A percentile compares a stretch with the other conserved stretches of the same genome.
These are phyloP conservation scores for Pseudohalonectria lignicola DNA, from an alignment of 2,329 filamentous ascomycete genomes.

Conservation along the genomic window DNA sequence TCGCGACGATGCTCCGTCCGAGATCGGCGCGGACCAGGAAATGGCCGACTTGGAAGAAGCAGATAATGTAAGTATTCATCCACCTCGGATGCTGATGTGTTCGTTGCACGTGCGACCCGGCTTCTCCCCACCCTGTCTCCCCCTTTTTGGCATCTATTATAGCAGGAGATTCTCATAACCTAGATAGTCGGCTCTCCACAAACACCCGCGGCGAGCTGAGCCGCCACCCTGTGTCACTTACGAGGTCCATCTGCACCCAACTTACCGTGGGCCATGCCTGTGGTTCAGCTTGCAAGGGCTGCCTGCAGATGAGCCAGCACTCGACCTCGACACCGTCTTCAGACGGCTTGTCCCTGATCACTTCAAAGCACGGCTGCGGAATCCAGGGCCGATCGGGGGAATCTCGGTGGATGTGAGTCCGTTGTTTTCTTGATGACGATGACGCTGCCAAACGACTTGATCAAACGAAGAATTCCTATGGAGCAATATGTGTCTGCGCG, in stretches of 20 bases:
- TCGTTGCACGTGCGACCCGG: too few relatives aligned
- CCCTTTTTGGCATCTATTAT: too few relatives aligned
- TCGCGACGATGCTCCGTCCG: conserved; percentile 7
- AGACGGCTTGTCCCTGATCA: conserved; percentile 56
- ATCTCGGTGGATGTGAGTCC: conserved; percentile 65
- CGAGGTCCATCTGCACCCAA: conserved; percentile 64
- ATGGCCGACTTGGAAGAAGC: conserved; percentile 40
- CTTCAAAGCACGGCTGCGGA: conserved; percentile 49
- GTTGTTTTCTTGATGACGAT: not conserved
- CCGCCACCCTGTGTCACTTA: conserved; percentile 50
- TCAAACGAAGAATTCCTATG: too few relatives aligned
- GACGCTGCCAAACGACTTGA: not conserved
- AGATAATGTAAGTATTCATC: conserved; percentile 31
- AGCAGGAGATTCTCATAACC: not conserved
- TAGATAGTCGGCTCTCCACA: conserved; percentile 27
- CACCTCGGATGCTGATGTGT: not conserved
- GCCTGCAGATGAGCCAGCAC: conserved; percentile 40
- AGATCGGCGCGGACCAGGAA: conserved; percentile 24
- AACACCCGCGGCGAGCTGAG: conserved; percentile 17
- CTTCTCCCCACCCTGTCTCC: too few relatives aligned
- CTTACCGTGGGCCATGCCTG: conserved; percentile 63
- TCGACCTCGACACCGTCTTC: conserved; percentile 60
- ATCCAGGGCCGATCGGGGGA: conserved; percentile 55
- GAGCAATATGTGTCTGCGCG: too few relatives aligned
- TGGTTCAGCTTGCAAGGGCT: conserved; percentile 60